Conservation (phyloP, 331 rosid genomes). For the Malus hybrid region DNA sequence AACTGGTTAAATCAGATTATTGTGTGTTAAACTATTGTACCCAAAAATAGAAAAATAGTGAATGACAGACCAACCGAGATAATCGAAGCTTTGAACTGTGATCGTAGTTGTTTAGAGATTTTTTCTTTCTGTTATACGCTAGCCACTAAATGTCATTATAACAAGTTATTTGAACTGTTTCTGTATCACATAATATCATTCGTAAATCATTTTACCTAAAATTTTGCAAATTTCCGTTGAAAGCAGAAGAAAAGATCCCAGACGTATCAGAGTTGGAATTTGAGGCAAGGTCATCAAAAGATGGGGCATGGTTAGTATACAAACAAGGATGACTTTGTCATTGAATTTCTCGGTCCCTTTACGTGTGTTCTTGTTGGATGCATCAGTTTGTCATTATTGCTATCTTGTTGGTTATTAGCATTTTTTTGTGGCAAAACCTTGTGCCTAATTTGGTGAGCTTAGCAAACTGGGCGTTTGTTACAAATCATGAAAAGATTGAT, state of each 20-base stretch:
- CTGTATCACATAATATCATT: neutral
- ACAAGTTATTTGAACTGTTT: neutral
- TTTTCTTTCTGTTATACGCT: neutral
- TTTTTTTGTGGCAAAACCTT: neutral
- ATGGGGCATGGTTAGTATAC: slow-evolving; percentile 76
- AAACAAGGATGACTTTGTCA: slow-evolving; percentile 5
- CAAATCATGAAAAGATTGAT: neutral
- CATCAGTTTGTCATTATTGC: neutral
- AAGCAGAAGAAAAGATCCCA: slow-evolving; percentile 35
- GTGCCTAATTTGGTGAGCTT: neutral
- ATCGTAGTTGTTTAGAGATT: neutral
- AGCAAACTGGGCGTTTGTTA: neutral
- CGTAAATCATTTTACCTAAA: neutral
- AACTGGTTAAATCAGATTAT: neutral
- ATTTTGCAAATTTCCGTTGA: neutral
- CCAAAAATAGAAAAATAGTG: neutral
- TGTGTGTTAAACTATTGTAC: neutral
- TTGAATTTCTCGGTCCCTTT: neutral
- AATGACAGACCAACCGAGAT: neutral
- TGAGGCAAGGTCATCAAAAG: slow-evolving; percentile 88
- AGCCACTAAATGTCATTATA: neutral
- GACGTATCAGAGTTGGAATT: slow-evolving; percentile 67
- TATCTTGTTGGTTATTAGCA: neutral
- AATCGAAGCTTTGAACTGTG: neutral
- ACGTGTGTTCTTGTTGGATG: neutral